Evolutionary conservation across 2,329 filamentous ascomycete species (phyloP).

Genomic region (Ophiosphaerella narmari): DNA sequence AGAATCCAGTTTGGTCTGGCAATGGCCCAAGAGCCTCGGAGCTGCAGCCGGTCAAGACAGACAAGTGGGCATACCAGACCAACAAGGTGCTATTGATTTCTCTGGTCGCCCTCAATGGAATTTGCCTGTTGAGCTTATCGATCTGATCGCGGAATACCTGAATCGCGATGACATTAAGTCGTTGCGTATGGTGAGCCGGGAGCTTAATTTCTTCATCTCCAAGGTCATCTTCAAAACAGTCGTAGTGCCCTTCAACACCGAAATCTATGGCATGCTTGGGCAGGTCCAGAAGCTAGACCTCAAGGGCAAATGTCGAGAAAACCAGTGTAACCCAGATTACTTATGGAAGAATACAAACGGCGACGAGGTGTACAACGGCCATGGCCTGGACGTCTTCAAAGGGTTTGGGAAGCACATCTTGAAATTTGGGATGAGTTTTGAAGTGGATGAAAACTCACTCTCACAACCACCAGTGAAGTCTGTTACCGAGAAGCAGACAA

Average conservation of each 20-base stretch:
- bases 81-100: not conserved
- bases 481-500: slow-evolving; percentile 57
- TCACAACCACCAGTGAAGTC: slow-evolving; percentile 60
- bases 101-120: slow-evolving; percentile 45
- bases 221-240: slow-evolving; percentile 64
- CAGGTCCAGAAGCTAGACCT: slow-evolving; percentile 41
- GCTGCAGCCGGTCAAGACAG: not conserved
- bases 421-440: slow-evolving; percentile 70
- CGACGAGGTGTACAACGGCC: slow-evolving; percentile 57
- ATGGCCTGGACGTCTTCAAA: slow-evolving; percentile 65
- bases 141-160: slow-evolving; percentile 60
- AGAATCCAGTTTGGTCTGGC: slow-evolving; percentile 1
- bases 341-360: slow-evolving; percentile 51
- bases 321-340: slow-evolving; percentile 31
- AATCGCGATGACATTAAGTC: slow-evolving; percentile 63
- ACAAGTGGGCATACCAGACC: not conserved
- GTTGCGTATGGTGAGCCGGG: slow-evolving; percentile 64
- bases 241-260: slow-evolving; percentile 68
- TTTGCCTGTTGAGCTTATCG: slow-evolving; percentile 67
- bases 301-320: slow-evolving; percentile 44
- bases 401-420: slow-evolving; percentile 65
- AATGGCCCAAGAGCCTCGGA: not conserved
- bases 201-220: slow-evolving; percentile 64
- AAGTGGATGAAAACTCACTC: slow-evolving; percentile 62
- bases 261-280: slow-evolving; percentile 62